Base-by-base conservation (phyloP, 176 grass and related monocot genomes). In the Eleusine coracana region DNA sequence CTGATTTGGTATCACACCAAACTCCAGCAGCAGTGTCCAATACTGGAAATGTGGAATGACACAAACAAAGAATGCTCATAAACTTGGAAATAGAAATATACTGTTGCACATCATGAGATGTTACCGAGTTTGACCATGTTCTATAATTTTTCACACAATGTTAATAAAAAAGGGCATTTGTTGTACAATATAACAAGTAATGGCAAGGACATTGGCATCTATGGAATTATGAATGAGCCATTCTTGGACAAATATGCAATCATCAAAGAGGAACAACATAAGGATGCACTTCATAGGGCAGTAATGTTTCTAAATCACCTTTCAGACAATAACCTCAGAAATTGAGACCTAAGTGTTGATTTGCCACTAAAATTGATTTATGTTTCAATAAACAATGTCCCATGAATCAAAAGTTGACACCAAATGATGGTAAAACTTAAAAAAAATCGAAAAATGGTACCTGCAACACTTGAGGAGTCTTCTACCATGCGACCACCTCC, bases 401-500 rank as follows among this genome's bases (percentile, higher is more conserved):
- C 10, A 49, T 64, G 29, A 41, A 71, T 50, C 31, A 42, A 60
- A 10, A 39, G 25, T 41, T 44, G 21, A 45, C 58, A 78, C 36
- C 70, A 82, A 86, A 68, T 28, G 29, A 27, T 40, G 13, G 13
- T 58, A 61, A 31, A 60, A 48, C 38, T 78, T 78, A 39, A 40
- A 67, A 51, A 39, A 31, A 10, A 69, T 52, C 10, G 45, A 76
- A 54, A 48, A 50, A 82, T 78, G 38, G 25, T 84, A 99, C 96
- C 96, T 88, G 96, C 96, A 87, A 99, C 69, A 6, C 96, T 99
- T 21, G 96, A 99, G 36, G 83, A 96, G 55, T 99, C 96, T 74
- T 99, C 96, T 71, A 99, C 96, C 96, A 99, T 96, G 28, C 93
- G 96, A 56, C 96, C 96, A 41, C 96, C 96, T 83, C 96, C 96